Conservation (phyloP, 768 basidiomycete species). For the Dioszegia aurantiaca region DNA sequence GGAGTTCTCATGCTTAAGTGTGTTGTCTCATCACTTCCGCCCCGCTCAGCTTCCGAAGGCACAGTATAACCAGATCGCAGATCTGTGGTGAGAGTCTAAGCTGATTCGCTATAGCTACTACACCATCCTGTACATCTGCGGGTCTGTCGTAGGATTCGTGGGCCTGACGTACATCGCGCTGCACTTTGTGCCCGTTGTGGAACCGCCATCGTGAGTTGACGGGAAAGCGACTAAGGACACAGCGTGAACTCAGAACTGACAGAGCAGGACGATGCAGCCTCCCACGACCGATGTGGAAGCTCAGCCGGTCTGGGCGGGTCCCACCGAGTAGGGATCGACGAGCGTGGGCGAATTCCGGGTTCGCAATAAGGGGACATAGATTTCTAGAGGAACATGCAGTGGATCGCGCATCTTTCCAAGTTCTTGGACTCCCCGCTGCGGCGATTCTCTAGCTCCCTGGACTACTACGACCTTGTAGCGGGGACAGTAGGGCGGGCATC, state of each 20-base stretch:
- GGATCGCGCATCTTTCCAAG: too few relatives aligned
- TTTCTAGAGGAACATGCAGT: too few relatives aligned
- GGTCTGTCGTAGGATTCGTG: slow-evolving; percentile 44
- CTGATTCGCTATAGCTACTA: slow-evolving; percentile 40
- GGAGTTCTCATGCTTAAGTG: slow-evolving; percentile 51
- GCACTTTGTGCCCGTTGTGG: slow-evolving; percentile 48
- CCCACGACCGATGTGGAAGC: slow-evolving; percentile 43
- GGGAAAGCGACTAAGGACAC: too few relatives aligned
- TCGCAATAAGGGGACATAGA: too few relatives aligned
- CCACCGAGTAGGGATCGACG: slow-evolving; percentile 39
- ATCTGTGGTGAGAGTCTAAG: not conserved
- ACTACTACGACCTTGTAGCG: too few relatives aligned
- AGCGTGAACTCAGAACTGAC: not conserved
- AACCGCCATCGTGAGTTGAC: slow-evolving; percentile 48
- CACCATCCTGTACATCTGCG: slow-evolving; percentile 51
- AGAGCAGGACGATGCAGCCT: slow-evolving; percentile 46
- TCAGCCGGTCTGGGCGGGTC: slow-evolving; percentile 50
- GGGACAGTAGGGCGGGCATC: too few relatives aligned
- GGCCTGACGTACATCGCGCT: slow-evolving; percentile 48
- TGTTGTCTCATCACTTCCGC: slow-evolving; percentile 9
- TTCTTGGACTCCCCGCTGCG: too few relatives aligned
- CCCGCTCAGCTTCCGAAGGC: not conserved
- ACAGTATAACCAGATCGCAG: too few relatives aligned
- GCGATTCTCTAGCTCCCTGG: too few relatives aligned
- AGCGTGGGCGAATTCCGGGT: too few relatives aligned